Base-by-base conservation (phyloP, 108 stramenopile genomes). In the Stephanodiscus triporus region DNA sequence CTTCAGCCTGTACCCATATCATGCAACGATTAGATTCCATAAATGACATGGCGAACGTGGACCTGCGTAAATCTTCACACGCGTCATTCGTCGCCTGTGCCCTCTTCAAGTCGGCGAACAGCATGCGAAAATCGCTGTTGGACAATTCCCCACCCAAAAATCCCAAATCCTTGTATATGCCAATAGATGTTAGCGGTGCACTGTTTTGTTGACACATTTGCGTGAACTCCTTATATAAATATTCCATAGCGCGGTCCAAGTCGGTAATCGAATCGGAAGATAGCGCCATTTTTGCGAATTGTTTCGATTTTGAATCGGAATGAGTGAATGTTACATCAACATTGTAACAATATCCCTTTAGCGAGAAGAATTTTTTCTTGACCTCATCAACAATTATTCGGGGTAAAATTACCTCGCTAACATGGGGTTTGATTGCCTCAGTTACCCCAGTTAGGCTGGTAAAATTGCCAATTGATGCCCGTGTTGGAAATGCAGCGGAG, bases 301-400 rank as follows among this genome's bases (percentile, higher is more conserved):
- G 80, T 62, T 95, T 95, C 37, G 86, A 87, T 76, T 89, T 91
- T 53, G 87, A 88, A 57, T 89, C 90, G 3, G 93, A 95, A 72
- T 87, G 87, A 22, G 78, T 81, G 63, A 92, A 91, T 4, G 72
- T 70, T 8, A 92, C 69, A 7, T 80, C 84, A 11, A 89, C 88
- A 54, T 73, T 88, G 27, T 81, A 78, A 58, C 90, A 91, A 50
- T 67, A 59, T 9, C 82, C 88, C 30, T 88, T 83, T 8, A 86
- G 66, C 9, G 57, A 51, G n/a, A 84, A 86, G 67, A 91, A 72
- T 45, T 71, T 59, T 30, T 81, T 84, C 64, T 84, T 92, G 45
- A 92, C 80, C 11, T 70, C 54, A 59, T 92, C 93, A 23, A 88
- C 84, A 58, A 91, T 79, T 9, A 78, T 68, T 73, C 93, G 75